Evolutionary conservation across 352 stramenopile genomes (phyloP).

Genomic region (Phytophthora macrochlamydospora): DNA sequence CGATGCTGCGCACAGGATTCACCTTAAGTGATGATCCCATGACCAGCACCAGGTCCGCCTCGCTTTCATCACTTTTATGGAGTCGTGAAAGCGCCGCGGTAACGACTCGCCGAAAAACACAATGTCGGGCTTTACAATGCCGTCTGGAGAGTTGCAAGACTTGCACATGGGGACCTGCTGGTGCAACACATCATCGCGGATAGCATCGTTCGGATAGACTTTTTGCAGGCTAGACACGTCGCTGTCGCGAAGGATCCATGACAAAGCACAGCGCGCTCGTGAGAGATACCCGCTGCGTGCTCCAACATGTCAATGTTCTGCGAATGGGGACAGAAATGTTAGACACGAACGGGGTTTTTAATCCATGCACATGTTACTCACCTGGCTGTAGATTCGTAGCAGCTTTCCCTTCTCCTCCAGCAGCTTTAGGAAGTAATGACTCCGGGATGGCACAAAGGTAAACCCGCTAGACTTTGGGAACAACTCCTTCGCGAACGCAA

Average conservation of each 20-base stretch:
- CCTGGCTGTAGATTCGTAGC: conserved; percentile 92
- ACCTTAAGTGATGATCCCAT: conserved; percentile 99
- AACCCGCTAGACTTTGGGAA: conserved; percentile 84
- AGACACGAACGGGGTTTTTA: too few relatives aligned
- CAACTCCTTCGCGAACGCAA: conserved; percentile 93
- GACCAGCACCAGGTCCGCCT: conserved; percentile 97
- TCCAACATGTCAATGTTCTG: conserved; percentile 99
- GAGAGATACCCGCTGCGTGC: conserved; percentile 90
- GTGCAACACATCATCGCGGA: conserved; percentile 83
- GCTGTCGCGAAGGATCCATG: conserved; percentile 95
- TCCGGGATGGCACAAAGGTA: conserved; percentile 86
- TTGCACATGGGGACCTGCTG: conserved; percentile 83
- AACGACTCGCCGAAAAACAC: conserved; percentile 98
- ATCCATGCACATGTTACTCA: conserved; percentile 16
- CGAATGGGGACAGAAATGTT: too few relatives aligned
- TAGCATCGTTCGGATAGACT: conserved; percentile 81
- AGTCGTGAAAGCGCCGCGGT: conserved; percentile 88
- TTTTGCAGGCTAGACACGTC: conserved; percentile 92
- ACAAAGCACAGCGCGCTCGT: conserved; percentile 92
- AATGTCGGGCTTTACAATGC: conserved; percentile 98
- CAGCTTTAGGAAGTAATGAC: conserved; percentile 96
- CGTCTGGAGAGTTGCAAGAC: conserved; percentile 69
- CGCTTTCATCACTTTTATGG: conserved; percentile 77
- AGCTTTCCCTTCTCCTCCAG: conserved; percentile 94
- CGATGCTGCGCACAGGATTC: conserved; percentile 92